Evolutionary conservation across 139 green algal species (phyloP), one percentile per base, ranked within the genome.

Genomic region (Zygnema circumcarinatum): DNA sequence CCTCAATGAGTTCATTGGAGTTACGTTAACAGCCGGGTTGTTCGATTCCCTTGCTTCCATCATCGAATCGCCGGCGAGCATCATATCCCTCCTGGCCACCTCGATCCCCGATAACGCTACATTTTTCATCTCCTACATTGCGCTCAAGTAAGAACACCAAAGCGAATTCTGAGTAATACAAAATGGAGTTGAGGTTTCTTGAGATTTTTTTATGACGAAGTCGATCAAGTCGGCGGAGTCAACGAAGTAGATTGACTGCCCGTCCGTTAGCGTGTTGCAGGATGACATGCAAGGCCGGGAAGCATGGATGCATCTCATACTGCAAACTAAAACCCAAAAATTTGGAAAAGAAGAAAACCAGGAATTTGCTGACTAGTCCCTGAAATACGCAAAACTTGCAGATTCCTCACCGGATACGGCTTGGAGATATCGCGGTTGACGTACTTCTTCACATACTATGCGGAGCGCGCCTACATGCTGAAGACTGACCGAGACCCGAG

Each of bases 91-190:
- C 22, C 86, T 90, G n/a, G 86, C 79, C 16, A 72, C 68, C 1
- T 87, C 86, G 31, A 22, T 90, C 25, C 86, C 86, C 11, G 52
- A 86, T 32, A 90, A 88, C 29, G 85, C 86, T 31, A 92, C 73
- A 16, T 90, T 90, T 35, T 90, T 90, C 29, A 90, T 90, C 62
- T 85, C 62, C 56, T 90, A 79, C 86, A 92, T 90, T 53, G 75
- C 78, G 0, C 78, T 84, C 0, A 84, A 76, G 78, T 79, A 21
- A 16, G 72, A 54, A 16, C 72, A 16, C 54, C 54, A n/a, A n/a
- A n/a, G n/a, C n/a, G n/a, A n/a, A n/a, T n/a, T n/a, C n/a, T n/a
- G n/a, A n/a, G n/a, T n/a, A n/a, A n/a, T n/a, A n/a, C n/a, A n/a
- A n/a, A n/a, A n/a, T n/a, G n/a, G n/a, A n/a, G n/a, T n/a, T n/a